Base-by-base conservation (phyloP, 1,284 basidiomycete genomes). In the Moesziomyces sp. region DNA sequence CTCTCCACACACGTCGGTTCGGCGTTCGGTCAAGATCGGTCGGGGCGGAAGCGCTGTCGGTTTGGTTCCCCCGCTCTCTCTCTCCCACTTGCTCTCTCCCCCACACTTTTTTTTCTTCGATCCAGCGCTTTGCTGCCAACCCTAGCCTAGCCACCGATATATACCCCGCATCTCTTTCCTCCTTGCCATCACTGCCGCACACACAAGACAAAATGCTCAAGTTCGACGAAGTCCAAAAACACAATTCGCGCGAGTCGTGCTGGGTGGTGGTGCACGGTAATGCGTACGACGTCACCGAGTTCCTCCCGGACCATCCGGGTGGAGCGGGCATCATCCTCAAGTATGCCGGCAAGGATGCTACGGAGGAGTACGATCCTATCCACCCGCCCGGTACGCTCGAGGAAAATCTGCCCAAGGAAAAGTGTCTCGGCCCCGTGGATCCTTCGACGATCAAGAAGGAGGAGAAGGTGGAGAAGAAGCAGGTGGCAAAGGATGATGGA, bases 251-350 rank as follows among this genome's bases (percentile, higher is more conserved):
- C 35, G 87, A 92, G 75, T 92, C 90, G 69, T 93, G 92, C 84
- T 95, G 93, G 94, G 91, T 96, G 67, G 90, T 95, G 76, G 77
- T 95, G 3, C 92, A 93, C 84, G 92, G 88, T 55, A 87, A 89
- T 35, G 89, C 89, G 13, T 91, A 91, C 84, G 91, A 92, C 50
- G 45, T 95, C 58, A 94, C 93, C 8, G 90, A 92, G n/a, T 95
- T 96, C 83, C 85, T 96, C 42, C 85, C 86, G 28, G 79, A 90
- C 58, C 93, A 94, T 75, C 93, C 93, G 1, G 93, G 87, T 86
- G 71, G 87, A 86, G 45, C 72, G 4, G 63, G 57, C 69, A 90
- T 93, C 78, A 91, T 94, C 71, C 83, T 94, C 35, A 90, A 89
- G 77, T 91, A 93, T 76, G 92, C 89, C 16, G 92, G 93, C 21